Evolutionary conservation across 1,139 yeast species (phyloP), one percentile per base, ranked within the genome.

Genomic region (Debaryomycetaceae sp.): DNA sequence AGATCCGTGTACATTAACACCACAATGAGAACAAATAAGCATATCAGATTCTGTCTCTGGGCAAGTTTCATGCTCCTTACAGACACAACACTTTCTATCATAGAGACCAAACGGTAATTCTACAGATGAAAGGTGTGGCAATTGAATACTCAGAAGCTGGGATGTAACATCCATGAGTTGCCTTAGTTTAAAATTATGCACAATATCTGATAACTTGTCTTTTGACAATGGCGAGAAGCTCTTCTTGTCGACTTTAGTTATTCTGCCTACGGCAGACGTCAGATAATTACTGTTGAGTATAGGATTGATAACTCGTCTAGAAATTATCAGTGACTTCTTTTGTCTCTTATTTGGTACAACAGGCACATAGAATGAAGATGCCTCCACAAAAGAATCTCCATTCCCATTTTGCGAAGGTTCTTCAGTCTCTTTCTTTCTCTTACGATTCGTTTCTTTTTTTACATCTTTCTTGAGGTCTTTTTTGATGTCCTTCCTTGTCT

Each of bases 21-120:
- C 87, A 68, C 98, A 91, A 22, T 74, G 70, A 1, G 72, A 62
- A 60, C 97, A 91, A 1, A 72, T 66, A n/a, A 80, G 53, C 56
- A 76, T 69, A 17, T 74, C 77, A 17, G 53, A 43, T 3, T 49
- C 36, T 4, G 55, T 43, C 7, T 43, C 38, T 14, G 49, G 50
- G 3, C 44, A 34, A 5, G 51, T 56, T 37, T 71, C 80, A 6
- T 61, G 53, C 39, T 68, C 75, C n/a, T 76, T 65, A 55, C 93
- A 85, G 0, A 84, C 77, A 43, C 79, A 74, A 53, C 90, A 85
- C 8, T 71, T 66, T 36, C 80, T 59, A 5, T 57, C 56, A 24
- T 51, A 46, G 1, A 62, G 55, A 3, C 56, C 51, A 46, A 63
- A 70, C 2, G 65, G 67, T 13, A 56, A 43, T 13, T 55, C 55